phyloP scores from a whole-genome alignment of 805 yeast genomes.

The Myxozyma monticola region DNA sequence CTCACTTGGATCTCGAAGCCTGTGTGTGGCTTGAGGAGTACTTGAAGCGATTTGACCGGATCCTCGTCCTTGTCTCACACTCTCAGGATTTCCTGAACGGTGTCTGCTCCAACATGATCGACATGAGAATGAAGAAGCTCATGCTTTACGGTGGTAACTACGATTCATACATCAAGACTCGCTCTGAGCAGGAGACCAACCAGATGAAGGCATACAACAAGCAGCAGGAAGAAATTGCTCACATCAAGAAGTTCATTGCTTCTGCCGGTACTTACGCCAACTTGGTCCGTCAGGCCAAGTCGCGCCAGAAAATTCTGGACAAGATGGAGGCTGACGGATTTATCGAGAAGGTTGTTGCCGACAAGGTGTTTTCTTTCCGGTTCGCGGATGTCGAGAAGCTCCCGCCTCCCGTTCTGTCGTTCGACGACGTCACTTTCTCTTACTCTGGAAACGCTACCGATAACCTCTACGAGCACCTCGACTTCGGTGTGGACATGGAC shows the following conservation, averaged over 20 bases:
- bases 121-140: constrained; percentile 81
- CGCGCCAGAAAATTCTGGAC: constrained; percentile 98
- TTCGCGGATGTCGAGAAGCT: constrained; percentile 95
- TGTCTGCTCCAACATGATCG: constrained; percentile 97
- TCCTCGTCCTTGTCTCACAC: constrained; percentile 91
- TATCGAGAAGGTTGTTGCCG: constrained; percentile 87
- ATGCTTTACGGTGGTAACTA: constrained; percentile 94
- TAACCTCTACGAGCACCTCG: constrained; percentile 84
- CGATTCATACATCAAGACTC: constrained; percentile 93
- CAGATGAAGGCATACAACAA: constrained; percentile 96
- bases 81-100: constrained; percentile 99
- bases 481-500: constrained; percentile 99
- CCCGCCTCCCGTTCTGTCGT: constrained; percentile 98
- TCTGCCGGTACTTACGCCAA: constrained; percentile 99
- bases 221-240: constrained; percentile 98
- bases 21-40: constrained; percentile 99
- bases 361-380: constrained; percentile 88
- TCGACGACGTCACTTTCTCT: constrained; percentile 90
- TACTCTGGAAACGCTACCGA: constrained; percentile 74
- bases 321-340: constrained; percentile 99
- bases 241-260: constrained; percentile 97
- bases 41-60: constrained; percentile 89
- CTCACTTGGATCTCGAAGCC: constrained; percentile 98
- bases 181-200: constrained; percentile 89
- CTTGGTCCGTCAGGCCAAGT: constrained; percentile 97